Percentiles rank a stretch among this genome's conserved stretches.
phyloP scores from a whole-genome alignment of 257 asterid species.

The Fraxinus pennsylvanica region DNA sequence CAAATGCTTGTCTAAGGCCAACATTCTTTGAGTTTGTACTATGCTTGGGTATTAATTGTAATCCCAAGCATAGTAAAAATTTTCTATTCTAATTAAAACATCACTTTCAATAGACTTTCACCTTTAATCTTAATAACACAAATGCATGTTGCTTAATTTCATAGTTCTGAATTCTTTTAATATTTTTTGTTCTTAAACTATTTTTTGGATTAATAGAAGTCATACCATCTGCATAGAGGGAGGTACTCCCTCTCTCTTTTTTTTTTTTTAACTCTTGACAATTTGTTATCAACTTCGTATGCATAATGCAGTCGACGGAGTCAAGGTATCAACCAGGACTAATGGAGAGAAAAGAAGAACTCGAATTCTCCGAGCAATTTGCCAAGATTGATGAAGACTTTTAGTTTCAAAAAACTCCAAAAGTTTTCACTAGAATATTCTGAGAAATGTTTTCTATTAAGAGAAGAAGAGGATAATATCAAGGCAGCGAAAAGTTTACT shows the following conservation, averaged over 20 bases:
- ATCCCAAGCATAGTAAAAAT: no score
- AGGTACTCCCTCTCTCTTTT: no score
- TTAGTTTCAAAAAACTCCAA: neutral
- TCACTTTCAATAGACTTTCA: neutral
- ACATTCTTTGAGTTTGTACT: no score
- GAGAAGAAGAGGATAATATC: conserved; percentile 9
- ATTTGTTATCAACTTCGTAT: neutral
- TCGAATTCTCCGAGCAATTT: conserved; percentile 17
- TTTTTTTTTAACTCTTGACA: no score
- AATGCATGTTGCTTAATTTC: neutral
- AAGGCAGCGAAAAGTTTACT: conserved; percentile 7
- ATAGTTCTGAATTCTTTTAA: neutral
- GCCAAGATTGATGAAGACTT: conserved; percentile 17
- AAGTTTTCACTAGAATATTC: neutral
- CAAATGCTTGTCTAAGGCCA: no score
- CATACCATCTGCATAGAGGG: neutral
- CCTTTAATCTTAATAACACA: neutral
- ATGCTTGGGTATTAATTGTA: no score
- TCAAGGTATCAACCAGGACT: conserved; percentile 8
- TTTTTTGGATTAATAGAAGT: neutral
- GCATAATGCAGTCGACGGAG: conserved; percentile 16
- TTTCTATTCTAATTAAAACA: neutral
- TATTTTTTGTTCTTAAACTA: no score
- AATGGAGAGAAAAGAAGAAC: conserved; percentile 26
- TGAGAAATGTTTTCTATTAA: neutral